Evolutionary conservation across 2,329 filamentous ascomycete genomes (phyloP).

Genomic region (Alternaria sp.): DNA sequence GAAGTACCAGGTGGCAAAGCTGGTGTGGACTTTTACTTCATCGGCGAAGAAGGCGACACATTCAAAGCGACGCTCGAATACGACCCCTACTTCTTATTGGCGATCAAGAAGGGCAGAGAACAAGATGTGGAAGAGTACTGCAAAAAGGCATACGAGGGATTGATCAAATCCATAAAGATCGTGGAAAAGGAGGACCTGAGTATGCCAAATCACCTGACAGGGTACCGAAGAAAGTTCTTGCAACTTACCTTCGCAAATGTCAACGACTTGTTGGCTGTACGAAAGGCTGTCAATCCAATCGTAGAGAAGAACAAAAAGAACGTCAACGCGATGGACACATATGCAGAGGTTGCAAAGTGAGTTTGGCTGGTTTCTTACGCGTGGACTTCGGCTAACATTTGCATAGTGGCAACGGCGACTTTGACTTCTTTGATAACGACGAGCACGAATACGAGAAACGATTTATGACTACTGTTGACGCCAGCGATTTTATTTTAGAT

Average conservation of each 20-base stretch:
- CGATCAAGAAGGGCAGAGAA: slow-evolving; percentile 87
- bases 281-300: slow-evolving; percentile 85
- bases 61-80: slow-evolving; percentile 98
- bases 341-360: slow-evolving; percentile 92
- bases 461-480: slow-evolving; percentile 81
- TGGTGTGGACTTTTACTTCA: slow-evolving; percentile 96
- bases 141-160: slow-evolving; percentile 78
- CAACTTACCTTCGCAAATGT: slow-evolving; percentile 90
- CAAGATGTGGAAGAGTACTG: slow-evolving; percentile 97
- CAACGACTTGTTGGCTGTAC: slow-evolving; percentile 81
- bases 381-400: slow-evolving; percentile 24
- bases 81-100: slow-evolving; percentile 94
- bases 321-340: slow-evolving; percentile 96
- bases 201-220: slow-evolving; percentile 95
- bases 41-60: slow-evolving; percentile 75
- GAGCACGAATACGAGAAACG: slow-evolving; percentile 84
- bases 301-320: slow-evolving; percentile 97
- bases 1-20: slow-evolving; percentile 84
- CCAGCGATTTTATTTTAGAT: slow-evolving; percentile 97
- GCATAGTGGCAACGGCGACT: slow-evolving; percentile 75
- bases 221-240: slow-evolving; percentile 87
- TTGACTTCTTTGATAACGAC: slow-evolving; percentile 90
- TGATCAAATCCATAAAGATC: slow-evolving; percentile 79
- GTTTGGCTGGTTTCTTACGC: slow-evolving; percentile 42
- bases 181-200: slow-evolving; percentile 92